Base-by-base conservation (phyloP, 306 rosid genomes). In the Acacia melanoxylon region DNA sequence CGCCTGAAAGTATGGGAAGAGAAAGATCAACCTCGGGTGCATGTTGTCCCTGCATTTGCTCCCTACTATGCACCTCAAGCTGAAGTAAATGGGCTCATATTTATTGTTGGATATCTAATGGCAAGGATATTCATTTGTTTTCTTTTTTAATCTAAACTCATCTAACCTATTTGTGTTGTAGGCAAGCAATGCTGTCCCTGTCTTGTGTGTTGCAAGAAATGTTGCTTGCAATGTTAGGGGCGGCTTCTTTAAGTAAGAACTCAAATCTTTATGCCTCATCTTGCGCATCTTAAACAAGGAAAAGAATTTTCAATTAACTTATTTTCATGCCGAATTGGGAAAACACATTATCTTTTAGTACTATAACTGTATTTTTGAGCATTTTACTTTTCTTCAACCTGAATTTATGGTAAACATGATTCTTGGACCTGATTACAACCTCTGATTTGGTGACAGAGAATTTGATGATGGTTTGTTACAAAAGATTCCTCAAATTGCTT, bases 1-100 rank as follows among this genome's bases (percentile, higher is more conserved):
- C 99, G 99, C 86, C 88, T 93, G 92, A 96, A 92, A 90, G 99
- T 96, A 62, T 96, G 99, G 99, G 97, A 96, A 86, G 99, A 96
- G 85, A 93, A 83, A 83, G 99, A 96, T 84, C 99, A 96, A 88
- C 92, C 99, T 25, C 88, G 98, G 82, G 99, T 96, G 75, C 99
- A 96, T 78, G 99, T 96, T 76, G 99, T 96, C 72, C 99, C 99
- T 86, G 99, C 98, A 74, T 96, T 93, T 91, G 97, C 99, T 40
- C 99, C 99, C 48, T 96, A 96, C 87, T 93, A 91, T 81, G 97
- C 98, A 78, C 99, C 98, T 85, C 97, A 92, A 85, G 98, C 99
- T 76, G 99, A 96, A 83, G 99, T 96, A 89, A 76, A 76, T 67
- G 62, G 68, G 76, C 76, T 83, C 80, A 46, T 44, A 68, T 72